phyloP scores from a whole-genome alignment of 352 stramenopile species.

The Phytopythium litorale region DNA sequence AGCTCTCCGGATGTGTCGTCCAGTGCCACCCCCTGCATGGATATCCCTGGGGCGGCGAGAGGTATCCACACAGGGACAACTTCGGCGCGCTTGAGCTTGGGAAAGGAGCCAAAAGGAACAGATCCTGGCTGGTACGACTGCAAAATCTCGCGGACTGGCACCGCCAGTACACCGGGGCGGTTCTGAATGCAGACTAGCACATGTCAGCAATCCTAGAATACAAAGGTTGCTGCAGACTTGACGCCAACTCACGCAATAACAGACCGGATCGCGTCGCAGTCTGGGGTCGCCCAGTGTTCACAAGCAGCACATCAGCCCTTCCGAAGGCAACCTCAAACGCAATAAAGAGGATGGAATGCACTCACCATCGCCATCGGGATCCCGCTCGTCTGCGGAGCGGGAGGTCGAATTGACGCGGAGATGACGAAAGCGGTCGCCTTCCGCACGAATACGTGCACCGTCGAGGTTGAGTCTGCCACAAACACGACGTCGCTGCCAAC shows the following conservation, averaged over 20 bases:
- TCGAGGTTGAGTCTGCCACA: conserved; percentile 22
- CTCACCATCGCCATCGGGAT: neutral
- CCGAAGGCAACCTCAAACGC: neutral
- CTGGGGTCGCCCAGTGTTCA: neutral
- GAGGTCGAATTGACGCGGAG: neutral
- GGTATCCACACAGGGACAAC: neutral
- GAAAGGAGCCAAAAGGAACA: conserved; percentile 1
- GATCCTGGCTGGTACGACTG: conserved; percentile 16
- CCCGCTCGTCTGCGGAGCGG: neutral
- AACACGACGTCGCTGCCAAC: conserved; percentile 33
- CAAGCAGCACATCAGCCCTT: neutral
- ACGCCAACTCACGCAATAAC: conserved; percentile 10
- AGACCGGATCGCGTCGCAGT: conserved; percentile 11
- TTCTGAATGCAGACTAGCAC: conserved; percentile 32
- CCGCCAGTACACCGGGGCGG: conserved; percentile 14
- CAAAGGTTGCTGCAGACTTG: neutral
- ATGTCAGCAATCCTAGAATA: neutral
- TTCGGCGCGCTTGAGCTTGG: neutral
- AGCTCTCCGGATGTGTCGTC: conserved; percentile 58
- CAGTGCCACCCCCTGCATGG: conserved; percentile 21
- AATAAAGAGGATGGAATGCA: neutral
- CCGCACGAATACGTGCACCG: conserved; percentile 29
- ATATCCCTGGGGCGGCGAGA: neutral
- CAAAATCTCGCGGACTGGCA: conserved; percentile 35
- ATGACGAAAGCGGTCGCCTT: conserved; percentile 21